phyloP scores from a whole-genome alignment of 2,329 filamentous ascomycete genomes.

The Chaetomiaceae sp. region DNA sequence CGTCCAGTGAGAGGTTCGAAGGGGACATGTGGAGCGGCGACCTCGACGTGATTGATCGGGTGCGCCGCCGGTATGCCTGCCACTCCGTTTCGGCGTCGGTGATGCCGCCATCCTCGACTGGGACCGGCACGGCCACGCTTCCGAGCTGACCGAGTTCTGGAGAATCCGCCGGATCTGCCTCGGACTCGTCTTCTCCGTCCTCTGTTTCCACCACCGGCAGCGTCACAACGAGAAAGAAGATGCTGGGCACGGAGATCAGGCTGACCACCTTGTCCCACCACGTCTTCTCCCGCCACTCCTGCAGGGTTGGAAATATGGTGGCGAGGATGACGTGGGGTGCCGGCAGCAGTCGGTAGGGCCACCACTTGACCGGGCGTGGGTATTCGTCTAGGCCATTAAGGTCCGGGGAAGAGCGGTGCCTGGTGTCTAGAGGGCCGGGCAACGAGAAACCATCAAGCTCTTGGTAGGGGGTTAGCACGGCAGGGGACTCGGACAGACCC shows the following conservation, averaged over 20 bases:
- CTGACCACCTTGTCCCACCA: constrained; percentile 79
- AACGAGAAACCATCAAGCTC: constrained; percentile 49
- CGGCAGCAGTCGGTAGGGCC: constrained; percentile 71
- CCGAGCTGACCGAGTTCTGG: constrained; percentile 23
- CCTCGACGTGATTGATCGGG: constrained; percentile 29
- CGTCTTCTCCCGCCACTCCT: constrained; percentile 74
- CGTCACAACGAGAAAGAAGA: constrained; percentile 84
- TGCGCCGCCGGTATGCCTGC: constrained; percentile 51
- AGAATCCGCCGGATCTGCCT: constrained; percentile 31
- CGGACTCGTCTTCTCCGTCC: constrained; percentile 47
- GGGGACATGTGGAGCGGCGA: constrained; percentile 29
- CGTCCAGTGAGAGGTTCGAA: constrained; percentile 25
- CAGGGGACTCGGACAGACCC: constrained; percentile 55
- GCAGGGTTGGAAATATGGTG: constrained; percentile 82
- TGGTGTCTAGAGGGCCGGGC: constrained; percentile 44
- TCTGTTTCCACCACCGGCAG: constrained; percentile 80
- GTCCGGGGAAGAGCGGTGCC: constrained; percentile 38
- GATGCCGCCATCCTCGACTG: constrained; percentile 29
- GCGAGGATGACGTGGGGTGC: constrained; percentile 63
- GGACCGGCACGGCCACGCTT: constrained; percentile 31
- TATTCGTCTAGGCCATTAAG: constrained; percentile 35
- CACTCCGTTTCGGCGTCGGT: constrained; percentile 48
- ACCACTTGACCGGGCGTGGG: constrained; percentile 59
- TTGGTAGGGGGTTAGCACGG: constrained; percentile 36
- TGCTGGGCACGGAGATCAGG: constrained; percentile 77